Base-by-base conservation (phyloP, 768 basidiomycete genomes). In the Lactifluus volemus region DNA sequence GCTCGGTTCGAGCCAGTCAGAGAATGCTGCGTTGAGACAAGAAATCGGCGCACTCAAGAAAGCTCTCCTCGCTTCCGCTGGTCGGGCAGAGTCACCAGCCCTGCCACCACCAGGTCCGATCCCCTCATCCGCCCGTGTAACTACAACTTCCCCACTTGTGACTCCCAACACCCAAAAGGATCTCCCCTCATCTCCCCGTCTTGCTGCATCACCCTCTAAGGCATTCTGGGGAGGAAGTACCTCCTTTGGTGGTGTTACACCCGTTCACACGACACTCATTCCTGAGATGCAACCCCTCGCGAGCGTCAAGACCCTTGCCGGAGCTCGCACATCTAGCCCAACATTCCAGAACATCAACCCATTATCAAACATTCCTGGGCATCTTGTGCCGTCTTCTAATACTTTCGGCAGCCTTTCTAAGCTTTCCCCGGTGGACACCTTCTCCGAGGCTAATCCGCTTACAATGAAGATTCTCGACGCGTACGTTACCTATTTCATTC, bases 391-490 rank as follows among this genome's bases (percentile, higher is more conserved):
- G 51, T 67, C 72, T 68, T 66, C 68, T 67, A 60, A 69, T 59
- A 60, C 70, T 14, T 36, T 71, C 4, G 70, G 73, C 53, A 68
- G 30, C 36, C 39, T 49, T 36, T n/a, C 74, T 65, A 70, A 67
- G 49, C 62, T 71, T 49, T 74, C 72, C 47, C 78, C 80, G 2
- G 91, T 92, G 73, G 88, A 92, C 58, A 78, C 82, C 15, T 93
- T 89, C 73, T 77, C 85, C 30, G 91, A 93, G 65, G 71, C 78
- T 63, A 91, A 89, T 66, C 84, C 86, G 9, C 92, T 93, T 73
- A 92, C 88, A 5, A 81, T 93, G 78, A 93, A 92, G 78, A 84
- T 81, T 1, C 75, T 95, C 67, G 92, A 95, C 73, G 81, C 85
- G 70, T 91, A 81, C 66, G 82, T 81, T 50, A 25, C 55, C 44